phyloP scores from a whole-genome alignment of 768 basidiomycete species.

The Gloeophyllum trabeum region DNA sequence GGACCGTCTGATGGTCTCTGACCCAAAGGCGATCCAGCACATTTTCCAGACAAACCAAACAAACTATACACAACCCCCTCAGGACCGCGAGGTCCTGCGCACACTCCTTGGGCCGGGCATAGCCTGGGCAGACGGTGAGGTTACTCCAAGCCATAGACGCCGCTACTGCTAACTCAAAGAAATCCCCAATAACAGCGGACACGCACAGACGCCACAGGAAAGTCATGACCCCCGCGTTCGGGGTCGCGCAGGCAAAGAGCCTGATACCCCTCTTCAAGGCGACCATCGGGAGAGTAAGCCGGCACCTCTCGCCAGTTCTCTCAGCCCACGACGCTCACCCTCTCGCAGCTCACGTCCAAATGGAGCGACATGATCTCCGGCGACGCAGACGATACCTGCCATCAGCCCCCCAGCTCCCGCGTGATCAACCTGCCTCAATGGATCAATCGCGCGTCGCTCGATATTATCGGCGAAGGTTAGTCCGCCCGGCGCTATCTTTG shows the following conservation, averaged over 20 bases:
- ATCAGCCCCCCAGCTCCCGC: too few species aligned
- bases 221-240: neutral
- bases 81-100: neutral
- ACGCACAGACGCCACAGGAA: neutral
- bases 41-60: neutral
- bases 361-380: neutral
- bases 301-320: neutral
- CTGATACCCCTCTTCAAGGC: neutral
- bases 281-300: neutral
- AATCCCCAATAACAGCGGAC: neutral
- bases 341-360: neutral
- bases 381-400: neutral
- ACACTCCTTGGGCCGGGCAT: neutral
- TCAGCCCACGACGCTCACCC: neutral
- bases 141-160: neutral
- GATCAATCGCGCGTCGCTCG: neutral
- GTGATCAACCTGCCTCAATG: neutral
- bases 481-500: neutral
- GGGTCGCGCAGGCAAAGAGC: neutral
- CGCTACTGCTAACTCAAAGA: neutral
- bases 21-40: neutral
- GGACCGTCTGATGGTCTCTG: neutral
- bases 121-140: neutral
- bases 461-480: slow-evolving; percentile 22
- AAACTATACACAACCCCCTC: neutral